Base-by-base conservation (phyloP, 306 rosid species). In the Clitoria ternatea region DNA sequence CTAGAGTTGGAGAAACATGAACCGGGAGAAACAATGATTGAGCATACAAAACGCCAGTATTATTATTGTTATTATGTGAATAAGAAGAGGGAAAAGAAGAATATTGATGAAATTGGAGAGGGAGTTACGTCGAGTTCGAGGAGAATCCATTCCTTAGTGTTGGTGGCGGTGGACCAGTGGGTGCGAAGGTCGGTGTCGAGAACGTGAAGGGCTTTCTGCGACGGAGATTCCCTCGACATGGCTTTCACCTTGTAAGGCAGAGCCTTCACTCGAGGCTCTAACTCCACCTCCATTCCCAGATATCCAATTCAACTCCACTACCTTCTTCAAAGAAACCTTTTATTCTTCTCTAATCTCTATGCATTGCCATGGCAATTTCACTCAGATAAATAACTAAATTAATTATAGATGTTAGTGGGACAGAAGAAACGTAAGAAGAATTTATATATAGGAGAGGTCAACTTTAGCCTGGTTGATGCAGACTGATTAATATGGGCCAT, bases 121-220 rank as follows among this genome's bases (percentile, higher is more conserved):
- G 19, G 2, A 59, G 70, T 27, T 30, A 92, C 97, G 29, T 83
- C 85, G 73, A 92, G 92, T 55, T 92, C 92, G 54, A 92, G 97
- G 12, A 92, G 83, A 70, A 92, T 92, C 98, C 97, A 92, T 64
- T 92, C 98, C 61, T 92, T 92, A 70, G 98, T 92, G 66, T 92
- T 92, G 76, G 97, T 92, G n/a, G 90, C 89, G 74, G 97, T 83
- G 83, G 98, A 92, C 98, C 98, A 92, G 82, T 92, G 96, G 13
- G 85, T 68, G 53, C 98, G 98, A 69, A 92, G 97, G 92, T 92
- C 97, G 40, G 88, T 35, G 81, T 92, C 98, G 72, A 90, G 96
- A 36, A 92, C 92, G 69, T 86, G 85, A 3, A 80, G 62, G 7
- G 91, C 96, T 49, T 92, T 92, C 85, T 90, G 96, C 3, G 97